These are phyloP conservation scores for Chytriomyces hyalinus DNA, from an alignment of 192 early-diverging fungal species.

Conservation along the genomic window DNA sequence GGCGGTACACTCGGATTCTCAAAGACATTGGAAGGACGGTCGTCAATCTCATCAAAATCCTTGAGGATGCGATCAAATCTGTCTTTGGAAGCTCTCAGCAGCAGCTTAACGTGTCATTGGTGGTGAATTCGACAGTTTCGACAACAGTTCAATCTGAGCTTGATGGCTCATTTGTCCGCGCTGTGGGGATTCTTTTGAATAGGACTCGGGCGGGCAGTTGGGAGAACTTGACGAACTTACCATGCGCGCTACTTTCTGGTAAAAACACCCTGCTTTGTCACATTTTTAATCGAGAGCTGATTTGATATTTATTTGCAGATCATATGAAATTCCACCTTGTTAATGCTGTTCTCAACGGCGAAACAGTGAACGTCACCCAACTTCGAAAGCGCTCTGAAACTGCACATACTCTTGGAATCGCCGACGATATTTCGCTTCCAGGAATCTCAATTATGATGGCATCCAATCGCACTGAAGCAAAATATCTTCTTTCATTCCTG, in stretches of 20 bases:
- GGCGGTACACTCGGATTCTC: conserved; percentile 17
- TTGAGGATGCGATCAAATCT: conserved; percentile 20
- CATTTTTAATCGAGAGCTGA: neutral
- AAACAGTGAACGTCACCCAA: neutral
- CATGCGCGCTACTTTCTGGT: conserved; percentile 31
- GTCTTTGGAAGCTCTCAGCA: neutral
- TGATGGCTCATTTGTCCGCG: conserved; percentile 34
- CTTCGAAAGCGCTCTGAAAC: neutral
- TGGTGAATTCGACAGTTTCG: neutral
- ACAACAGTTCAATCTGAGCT: conserved; percentile 38
- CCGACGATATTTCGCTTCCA: neutral
- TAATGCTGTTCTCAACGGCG: conserved; percentile 22
- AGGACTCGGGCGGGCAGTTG: conserved; percentile 32
- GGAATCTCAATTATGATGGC: conserved; percentile 8
- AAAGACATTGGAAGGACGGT: conserved; percentile 25
- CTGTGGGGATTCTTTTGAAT: conserved; percentile 29
- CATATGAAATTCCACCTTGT: conserved; percentile 33
- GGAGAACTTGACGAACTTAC: conserved; percentile 30
- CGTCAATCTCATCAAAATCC: conserved; percentile 20
- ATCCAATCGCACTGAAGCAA: conserved; percentile 31
- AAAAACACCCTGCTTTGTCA: neutral
- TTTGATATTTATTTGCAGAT: conserved; percentile 10
- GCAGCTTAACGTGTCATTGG: conserved; percentile 2
- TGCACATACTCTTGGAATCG: neutral
- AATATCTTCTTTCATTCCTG: conserved; percentile 24